phyloP scores from a whole-genome alignment of 352 stramenopile species.

The Stramenopiles sp. region DNA sequence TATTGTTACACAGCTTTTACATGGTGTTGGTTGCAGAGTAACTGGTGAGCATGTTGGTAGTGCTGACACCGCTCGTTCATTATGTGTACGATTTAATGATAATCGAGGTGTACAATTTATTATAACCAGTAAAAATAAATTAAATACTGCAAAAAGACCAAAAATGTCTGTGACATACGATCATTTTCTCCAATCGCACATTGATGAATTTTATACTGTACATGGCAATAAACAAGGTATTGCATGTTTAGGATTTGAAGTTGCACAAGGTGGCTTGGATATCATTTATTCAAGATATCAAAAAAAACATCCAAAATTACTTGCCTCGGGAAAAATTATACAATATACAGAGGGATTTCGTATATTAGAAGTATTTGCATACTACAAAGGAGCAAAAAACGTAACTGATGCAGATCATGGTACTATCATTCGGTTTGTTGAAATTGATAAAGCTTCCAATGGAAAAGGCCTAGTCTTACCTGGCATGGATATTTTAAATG shows the following conservation, averaged over 20 bases:
- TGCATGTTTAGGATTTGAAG: slow-evolving; percentile 14
- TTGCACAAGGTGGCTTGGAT: not conserved
- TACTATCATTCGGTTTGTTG: slow-evolving; percentile 14
- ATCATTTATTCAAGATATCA: slow-evolving; percentile 4
- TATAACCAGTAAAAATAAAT: not conserved
- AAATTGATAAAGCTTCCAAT: slow-evolving; percentile 6
- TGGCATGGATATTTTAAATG: slow-evolving; percentile 3
- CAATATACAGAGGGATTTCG: too few relatives aligned
- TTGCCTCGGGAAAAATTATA: not conserved
- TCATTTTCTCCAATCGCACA: slow-evolving; percentile 6
- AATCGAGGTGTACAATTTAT: slow-evolving; percentile 13
- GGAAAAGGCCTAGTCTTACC: slow-evolving; percentile 11
- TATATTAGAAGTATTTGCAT: slow-evolving; percentile 18
- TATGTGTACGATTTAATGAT: slow-evolving; percentile 13
- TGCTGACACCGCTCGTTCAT: not conserved
- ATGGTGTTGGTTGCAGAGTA: slow-evolving; percentile 16
- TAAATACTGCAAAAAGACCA: not conserved
- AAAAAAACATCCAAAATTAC: slow-evolving; percentile 10
- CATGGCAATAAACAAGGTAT: slow-evolving; percentile 10
- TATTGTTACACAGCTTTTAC: slow-evolving; percentile 17
- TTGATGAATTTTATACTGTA: slow-evolving; percentile 4
- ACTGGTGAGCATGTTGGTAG: not conserved
- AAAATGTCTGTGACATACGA: slow-evolving; percentile 5
- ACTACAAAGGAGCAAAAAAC: slow-evolving; percentile 14
- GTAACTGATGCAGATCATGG: slow-evolving; percentile 9